Percentiles rank a stretch among this genome's conserved stretches.
Evolutionary conservation across 768 basidiomycete species (phyloP).

Genomic region (Amanita pseudoporphyria): DNA sequence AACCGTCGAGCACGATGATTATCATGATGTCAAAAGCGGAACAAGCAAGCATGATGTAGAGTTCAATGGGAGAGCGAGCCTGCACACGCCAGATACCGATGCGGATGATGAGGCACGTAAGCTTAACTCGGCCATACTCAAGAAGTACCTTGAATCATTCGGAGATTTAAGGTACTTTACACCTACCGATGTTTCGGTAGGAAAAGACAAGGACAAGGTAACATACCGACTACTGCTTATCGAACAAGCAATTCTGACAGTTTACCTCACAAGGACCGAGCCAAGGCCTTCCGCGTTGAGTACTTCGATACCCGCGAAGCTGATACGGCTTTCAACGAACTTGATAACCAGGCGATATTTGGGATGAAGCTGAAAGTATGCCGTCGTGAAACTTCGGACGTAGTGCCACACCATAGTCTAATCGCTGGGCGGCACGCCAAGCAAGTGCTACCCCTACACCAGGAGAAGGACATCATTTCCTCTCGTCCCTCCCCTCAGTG

Average conservation of each 20-base stretch:
- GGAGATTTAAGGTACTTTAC: conserved; percentile 22
- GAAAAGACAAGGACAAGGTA: conserved; percentile 17
- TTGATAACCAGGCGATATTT: conserved; percentile 40
- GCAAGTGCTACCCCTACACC: conserved; percentile 9
- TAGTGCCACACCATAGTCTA: conserved; percentile 1
- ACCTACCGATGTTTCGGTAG: conserved; percentile 8
- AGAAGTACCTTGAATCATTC: conserved; percentile 24
- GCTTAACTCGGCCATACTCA: conserved; percentile 20
- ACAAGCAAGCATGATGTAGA: not conserved
- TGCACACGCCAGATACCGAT: conserved; percentile 2
- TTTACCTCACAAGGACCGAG: conserved; percentile 10
- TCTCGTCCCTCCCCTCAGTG: conserved; percentile 4
- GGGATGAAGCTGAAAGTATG: conserved; percentile 42
- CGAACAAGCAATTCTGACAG: not conserved
- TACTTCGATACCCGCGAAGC: conserved; percentile 61
- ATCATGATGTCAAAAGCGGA: conserved; percentile 7
- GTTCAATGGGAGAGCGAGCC: conserved; percentile 5
- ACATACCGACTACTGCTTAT: conserved; percentile 2
- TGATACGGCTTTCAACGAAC: conserved; percentile 34
- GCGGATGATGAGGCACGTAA: conserved; percentile 4
- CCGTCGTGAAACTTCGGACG: conserved; percentile 20
- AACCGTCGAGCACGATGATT: conserved; percentile 23
- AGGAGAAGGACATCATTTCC: conserved; percentile 11
- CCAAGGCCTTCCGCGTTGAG: conserved; percentile 45
- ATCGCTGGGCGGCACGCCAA: conserved; percentile 12